Evolutionary conservation across 2,329 filamentous ascomycete genomes (phyloP), one percentile per base, ranked within the genome.

Genomic region (Aaosphaeria arxii): DNA sequence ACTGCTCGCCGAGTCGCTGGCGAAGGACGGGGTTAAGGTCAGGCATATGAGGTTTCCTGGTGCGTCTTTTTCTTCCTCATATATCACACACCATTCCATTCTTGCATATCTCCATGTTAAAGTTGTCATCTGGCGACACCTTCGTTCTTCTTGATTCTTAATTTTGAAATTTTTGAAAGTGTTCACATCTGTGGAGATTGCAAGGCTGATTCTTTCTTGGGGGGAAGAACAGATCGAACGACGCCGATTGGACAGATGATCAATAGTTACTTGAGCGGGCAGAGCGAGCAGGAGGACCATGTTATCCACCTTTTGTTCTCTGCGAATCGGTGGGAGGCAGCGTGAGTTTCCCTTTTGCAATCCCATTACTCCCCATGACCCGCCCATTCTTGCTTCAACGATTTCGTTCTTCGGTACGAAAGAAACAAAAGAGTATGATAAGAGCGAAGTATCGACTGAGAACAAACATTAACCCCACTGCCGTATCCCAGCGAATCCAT

Each of bases 221-320:
- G 17, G 17, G 17, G 17, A 24, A 24, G 17, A 24, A 49, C 54
- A 91, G 90, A 96, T 67, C 81, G 91, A 55, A 85, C 84, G 3
- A 95, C 91, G 4, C 81, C 87, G 0, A 95, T 92, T 58, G 91
- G 91, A 1, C 82, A 88, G 60, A 87, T 95, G 81, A 96, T 96
- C 67, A 85, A 95, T 68, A 74, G 76, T 41, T 96, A 96, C 66
- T 80, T 96, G 53, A 86, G 83, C 55, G 86, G 85, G 49, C 71
- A 87, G 47, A 76, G 81, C 28, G 80, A 88, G 49, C 83, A 91
- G 69, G 88, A 94, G 52, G 91, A 96, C 68, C 90, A 95, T 64
- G 87, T 86, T 4, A 92, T 96, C 58, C 91, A 96, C 69, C 79
- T 96, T 1, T 79, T 96, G 17, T 96, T 96, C 71, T 90, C 87